phyloP scores from a whole-genome alignment of 306 rosid genomes.

The Mimosa pudica region DNA sequence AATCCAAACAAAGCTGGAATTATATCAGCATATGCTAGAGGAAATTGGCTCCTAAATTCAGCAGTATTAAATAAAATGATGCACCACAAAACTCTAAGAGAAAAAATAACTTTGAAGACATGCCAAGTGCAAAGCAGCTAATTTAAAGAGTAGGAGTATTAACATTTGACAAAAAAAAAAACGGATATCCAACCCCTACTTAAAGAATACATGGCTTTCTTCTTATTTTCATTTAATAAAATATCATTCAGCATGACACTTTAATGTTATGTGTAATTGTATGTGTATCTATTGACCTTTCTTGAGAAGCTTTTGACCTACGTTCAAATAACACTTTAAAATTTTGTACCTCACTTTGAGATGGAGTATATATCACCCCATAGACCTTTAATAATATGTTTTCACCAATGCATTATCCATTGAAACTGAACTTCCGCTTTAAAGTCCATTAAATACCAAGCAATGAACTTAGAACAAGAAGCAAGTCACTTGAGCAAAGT shows the following conservation, averaged over 20 bases:
- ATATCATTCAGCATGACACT: not conserved
- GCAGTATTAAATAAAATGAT: not conserved
- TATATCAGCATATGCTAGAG: not conserved
- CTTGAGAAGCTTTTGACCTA: not conserved
- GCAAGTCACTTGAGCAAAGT: not conserved
- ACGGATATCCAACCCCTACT: not conserved
- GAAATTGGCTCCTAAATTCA: not conserved
- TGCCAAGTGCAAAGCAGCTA: not conserved
- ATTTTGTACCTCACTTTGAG: not conserved
- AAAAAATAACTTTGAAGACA: not conserved
- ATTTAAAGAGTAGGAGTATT: not conserved
- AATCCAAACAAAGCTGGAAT: not conserved
- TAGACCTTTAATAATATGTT: not conserved
- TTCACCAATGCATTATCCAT: not conserved
- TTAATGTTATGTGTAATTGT: not conserved
- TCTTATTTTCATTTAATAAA: not conserved
- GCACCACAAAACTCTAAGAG: too few relatives aligned
- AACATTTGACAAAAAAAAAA: too few relatives aligned
- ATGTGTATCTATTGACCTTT: not conserved
- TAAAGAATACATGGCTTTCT: not conserved
- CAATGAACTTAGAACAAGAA: not conserved
- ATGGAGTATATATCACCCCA: not conserved
- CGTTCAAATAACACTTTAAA: not conserved
- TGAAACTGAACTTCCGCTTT: not conserved
- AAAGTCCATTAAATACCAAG: not conserved